phyloP scores from a whole-genome alignment of 2,329 filamentous ascomycete species.

The Colletotrichum noveboracense region DNA sequence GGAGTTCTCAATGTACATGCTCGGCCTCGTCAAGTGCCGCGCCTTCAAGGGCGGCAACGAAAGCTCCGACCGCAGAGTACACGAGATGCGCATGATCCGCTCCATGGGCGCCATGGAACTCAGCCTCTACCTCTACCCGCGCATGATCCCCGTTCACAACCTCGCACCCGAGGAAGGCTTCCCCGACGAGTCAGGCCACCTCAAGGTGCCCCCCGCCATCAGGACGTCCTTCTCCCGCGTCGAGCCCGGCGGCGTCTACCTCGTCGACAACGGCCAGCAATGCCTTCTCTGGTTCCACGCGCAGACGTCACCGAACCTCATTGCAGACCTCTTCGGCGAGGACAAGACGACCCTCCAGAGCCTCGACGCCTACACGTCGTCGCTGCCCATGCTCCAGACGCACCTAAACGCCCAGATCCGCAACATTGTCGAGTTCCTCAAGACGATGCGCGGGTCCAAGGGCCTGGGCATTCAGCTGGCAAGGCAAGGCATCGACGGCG shows the following conservation, averaged over 20 bases:
- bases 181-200: constrained; percentile 86
- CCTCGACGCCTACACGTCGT: constrained; percentile 81
- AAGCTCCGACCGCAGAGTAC: constrained; percentile 85
- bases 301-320: constrained; percentile 89
- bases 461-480: constrained; percentile 89
- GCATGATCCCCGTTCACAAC: constrained; percentile 91
- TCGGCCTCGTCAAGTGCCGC: constrained; percentile 86
- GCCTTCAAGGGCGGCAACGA: constrained; percentile 94
- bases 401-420: constrained; percentile 94
- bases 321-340: constrained; percentile 88
- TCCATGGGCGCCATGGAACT: constrained; percentile 87
- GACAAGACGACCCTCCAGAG: constrained; percentile 73
- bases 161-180: constrained; percentile 89
- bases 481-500: constrained; percentile 89
- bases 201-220: constrained; percentile 81
- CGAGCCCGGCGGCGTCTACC: constrained; percentile 90
- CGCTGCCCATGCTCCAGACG: constrained; percentile 84
- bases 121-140: constrained; percentile 91
- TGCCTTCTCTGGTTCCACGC: constrained; percentile 92
- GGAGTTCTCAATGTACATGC: constrained; percentile 95
- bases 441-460: constrained; percentile 82
- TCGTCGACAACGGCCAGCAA: constrained; percentile 94
- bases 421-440: constrained; percentile 89
- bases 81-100: constrained; percentile 90
- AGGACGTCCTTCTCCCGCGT: constrained; percentile 87